phyloP scores from a whole-genome alignment of 371 early-diverging fungal genomes.

The Capillidium heterosporum region DNA sequence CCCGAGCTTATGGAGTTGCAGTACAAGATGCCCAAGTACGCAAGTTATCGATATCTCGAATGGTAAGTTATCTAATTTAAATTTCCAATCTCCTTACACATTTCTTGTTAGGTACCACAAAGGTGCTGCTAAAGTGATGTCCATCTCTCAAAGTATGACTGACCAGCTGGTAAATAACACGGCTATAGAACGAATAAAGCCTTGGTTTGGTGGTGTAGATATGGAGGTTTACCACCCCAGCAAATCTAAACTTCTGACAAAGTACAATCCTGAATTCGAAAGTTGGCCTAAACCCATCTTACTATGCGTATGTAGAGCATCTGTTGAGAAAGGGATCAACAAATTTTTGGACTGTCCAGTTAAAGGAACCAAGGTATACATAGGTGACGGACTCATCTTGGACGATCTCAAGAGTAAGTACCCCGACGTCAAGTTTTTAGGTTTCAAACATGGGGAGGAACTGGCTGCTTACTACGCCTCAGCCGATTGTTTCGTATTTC shows the following conservation, averaged over 20 bases:
- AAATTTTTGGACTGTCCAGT: background rate
- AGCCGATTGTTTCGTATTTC: background rate
- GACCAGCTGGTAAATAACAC: no score
- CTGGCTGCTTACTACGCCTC: background rate
- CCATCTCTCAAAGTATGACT: no score
- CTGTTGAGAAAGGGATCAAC: background rate
- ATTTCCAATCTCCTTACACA: no score
- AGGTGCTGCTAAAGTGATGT: no score
- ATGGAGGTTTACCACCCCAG: background rate
- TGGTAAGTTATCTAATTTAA: background rate
- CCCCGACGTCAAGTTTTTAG: background rate
- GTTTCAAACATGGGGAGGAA: background rate
- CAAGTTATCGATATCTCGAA: background rate
- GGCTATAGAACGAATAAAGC: no score
- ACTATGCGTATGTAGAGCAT: background rate
- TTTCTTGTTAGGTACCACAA: no score
- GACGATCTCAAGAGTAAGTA: background rate
- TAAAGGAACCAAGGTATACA: background rate
- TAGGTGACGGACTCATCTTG: background rate
- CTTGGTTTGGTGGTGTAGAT: background rate
- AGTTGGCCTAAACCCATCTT: background rate
- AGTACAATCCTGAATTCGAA: background rate
- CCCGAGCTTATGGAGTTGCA: background rate
- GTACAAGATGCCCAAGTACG: background rate
- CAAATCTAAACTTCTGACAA: background rate